Base-by-base conservation (phyloP, 305 asterid genomes). In the Fraxinus platypoda region DNA sequence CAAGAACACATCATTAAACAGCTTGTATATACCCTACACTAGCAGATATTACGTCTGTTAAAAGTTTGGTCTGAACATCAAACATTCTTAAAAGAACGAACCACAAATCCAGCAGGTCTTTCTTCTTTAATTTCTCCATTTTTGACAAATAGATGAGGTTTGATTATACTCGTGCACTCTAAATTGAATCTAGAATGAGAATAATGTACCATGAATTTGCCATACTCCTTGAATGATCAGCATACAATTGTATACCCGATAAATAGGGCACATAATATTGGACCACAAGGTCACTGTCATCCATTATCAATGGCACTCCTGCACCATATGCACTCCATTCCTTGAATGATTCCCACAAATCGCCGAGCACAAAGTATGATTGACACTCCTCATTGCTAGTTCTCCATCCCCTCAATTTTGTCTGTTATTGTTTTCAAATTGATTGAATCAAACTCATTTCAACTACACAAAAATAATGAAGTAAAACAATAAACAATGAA, bases 241-340 rank as follows among this genome's bases (percentile, higher is more conserved):
- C 62, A 52, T 52, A 52, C n/a, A 52, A 52, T 52, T 52, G 62
- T 17, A 52, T 52, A 52, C 62, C 62, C 62, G 62, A 52, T n/a
- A 52, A 52, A 52, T 52, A 52, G 62, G 62, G 62, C 8, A 52
- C 62, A 52, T 52, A 52, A 52, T 52, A 52, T 52, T 52, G 62
- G 62, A 52, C 21, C 62, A 52, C 62, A 52, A 52, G 62, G 25
- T 52, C 62, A 17, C 23, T 52, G 23, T 52, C 62, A 52, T 52
- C 5, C 62, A 52, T 84, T 81, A 93, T 81, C 93, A 96, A 86
- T 15, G 97, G 99, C 81, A 96, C 99, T 82, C 99, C 99, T 78
- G 93, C 92, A 81, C 99, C 99, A 87, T 94, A 96, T 2, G 97
- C 99, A 82, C 99, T 96, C 99, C 98, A 94, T 86, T 96, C 98